These are phyloP conservation scores for Dichotomocladium elegans DNA, from an alignment of 371 early-diverging fungal species.

Conservation along the genomic window DNA sequence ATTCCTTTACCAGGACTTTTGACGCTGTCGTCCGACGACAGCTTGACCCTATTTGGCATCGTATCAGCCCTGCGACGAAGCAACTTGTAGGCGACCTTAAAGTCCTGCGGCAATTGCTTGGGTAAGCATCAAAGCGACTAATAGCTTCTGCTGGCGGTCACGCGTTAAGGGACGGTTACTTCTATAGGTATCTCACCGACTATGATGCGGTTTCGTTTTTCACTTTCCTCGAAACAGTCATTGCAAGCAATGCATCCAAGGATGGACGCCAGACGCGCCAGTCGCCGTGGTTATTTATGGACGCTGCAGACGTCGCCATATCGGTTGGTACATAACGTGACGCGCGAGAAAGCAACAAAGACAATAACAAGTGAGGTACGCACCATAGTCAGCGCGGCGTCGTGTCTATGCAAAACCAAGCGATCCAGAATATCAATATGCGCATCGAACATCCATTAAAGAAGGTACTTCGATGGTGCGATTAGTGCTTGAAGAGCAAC, in stretches of 20 bases:
- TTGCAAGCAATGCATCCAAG: slow-evolving; percentile 49
- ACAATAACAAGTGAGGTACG: not conserved
- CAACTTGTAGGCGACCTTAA: slow-evolving; percentile 75
- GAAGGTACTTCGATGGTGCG: slow-evolving; percentile 50
- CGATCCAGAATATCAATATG: slow-evolving; percentile 34
- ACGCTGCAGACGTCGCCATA: slow-evolving; percentile 80
- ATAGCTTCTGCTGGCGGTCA: not conserved
- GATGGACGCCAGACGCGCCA: slow-evolving; percentile 33
- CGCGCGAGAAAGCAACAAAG: not conserved
- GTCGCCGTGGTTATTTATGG: slow-evolving; percentile 81
- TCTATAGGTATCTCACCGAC: slow-evolving; percentile 58
- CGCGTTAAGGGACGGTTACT: not conserved
- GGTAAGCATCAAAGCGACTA: slow-evolving; percentile 21
- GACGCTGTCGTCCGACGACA: slow-evolving; percentile 72
- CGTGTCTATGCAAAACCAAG: slow-evolving; percentile 55
- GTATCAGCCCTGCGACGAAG: slow-evolving; percentile 68
- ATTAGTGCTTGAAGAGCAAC: slow-evolving; percentile 83
- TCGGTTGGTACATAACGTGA: not conserved
- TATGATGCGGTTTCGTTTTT: slow-evolving; percentile 91
- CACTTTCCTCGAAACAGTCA: slow-evolving; percentile 78
- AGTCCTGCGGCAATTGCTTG: slow-evolving; percentile 66
- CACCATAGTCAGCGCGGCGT: slow-evolving; percentile 56
- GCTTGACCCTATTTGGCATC: slow-evolving; percentile 89
- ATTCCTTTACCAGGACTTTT: slow-evolving; percentile 79
- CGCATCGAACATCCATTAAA: not conserved